Evolutionary conservation across 257 asterid genomes (phyloP).

Genomic region (Dorcoceras hygrometricum): DNA sequence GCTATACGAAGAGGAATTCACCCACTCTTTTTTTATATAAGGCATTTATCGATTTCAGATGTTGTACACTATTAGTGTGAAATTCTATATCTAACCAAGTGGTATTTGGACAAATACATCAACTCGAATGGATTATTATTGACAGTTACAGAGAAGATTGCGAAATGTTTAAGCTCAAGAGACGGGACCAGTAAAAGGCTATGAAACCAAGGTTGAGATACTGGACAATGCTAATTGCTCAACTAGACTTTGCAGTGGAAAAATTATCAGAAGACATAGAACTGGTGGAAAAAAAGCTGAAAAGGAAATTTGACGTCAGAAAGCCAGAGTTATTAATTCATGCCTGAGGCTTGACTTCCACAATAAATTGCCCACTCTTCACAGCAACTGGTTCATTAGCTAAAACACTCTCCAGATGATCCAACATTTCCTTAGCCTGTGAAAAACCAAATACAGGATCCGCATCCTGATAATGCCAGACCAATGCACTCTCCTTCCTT

Average conservation of each 20-base stretch:
- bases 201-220: neutral
- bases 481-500: constrained; percentile 51
- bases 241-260: neutral
- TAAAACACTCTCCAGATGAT: constrained; percentile 56
- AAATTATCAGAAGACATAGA: neutral
- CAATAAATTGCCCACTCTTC: constrained; percentile 54
- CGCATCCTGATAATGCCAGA: constrained; percentile 56
- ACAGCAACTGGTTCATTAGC: constrained; percentile 60
- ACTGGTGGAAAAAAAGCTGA: neutral
- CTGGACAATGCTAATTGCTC: neutral
- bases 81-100: neutral
- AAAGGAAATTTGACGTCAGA: neutral
- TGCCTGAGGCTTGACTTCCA: constrained; percentile 63
- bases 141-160: neutral
- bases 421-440: constrained; percentile 56
- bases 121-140: neutral
- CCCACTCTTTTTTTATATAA: too few relatives aligned
- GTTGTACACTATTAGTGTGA: neutral
- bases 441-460: constrained; percentile 50
- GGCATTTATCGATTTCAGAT: neutral
- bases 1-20: neutral
- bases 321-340: constrained; percentile 17
- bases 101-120: neutral
- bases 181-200: neutral
- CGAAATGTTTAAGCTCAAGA: neutral